Evolutionary conservation across 1,284 basidiomycete species (phyloP), one percentile per base, ranked within the genome.

Genomic region (Inonotus hispidus): DNA sequence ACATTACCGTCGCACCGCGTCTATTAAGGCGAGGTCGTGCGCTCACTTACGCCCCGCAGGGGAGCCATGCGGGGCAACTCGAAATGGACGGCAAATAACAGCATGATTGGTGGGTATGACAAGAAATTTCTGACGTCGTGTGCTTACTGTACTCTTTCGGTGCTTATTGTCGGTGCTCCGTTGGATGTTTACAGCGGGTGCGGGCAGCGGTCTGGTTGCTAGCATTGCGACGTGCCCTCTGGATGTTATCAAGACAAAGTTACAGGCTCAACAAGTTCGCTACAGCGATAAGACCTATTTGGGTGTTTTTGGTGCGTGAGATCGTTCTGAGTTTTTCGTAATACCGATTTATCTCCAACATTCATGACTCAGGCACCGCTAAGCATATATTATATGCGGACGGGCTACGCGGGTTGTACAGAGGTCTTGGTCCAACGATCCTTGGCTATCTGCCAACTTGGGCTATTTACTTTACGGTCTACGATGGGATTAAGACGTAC

Each of bases 391-490:
- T 90, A 68, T 73, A 75, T 65, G 81, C 89, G 64, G 85, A 92
- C 65, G 95, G 95, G 7, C 68, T 95, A 58, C 83, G 88, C 56
- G 95, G 95, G 13, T 79, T 97, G 64, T 98, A 98, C 75, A 85
- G 95, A 46, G 95, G 95, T 13, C 81, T 98, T 27, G 95, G 95
- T 8, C 95, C 95, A n/a, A 98, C 95, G 13, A 83, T 98, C 62
- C 82, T 95, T 4, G 95, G 95, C 6, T 97, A 98, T 74, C 83
- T 98, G 43, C 95, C 95, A 25, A 98, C 95, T 8, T 97, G 95
- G 95, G 95, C 93, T 27, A 98, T 98, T 68, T 98, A 97, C 74
- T 98, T 98, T 73, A 87, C 93, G n/a, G 92, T 98, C 19, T 97
- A 97, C 75, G 95, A 98, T 75, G 85, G 90, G 63, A 90, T 95